Percentiles rank a stretch among this genome's conserved stretches.
These are phyloP conservation scores for Amanita muscaria DNA, from an alignment of 768 basidiomycete genomes.

Conservation along the genomic window DNA sequence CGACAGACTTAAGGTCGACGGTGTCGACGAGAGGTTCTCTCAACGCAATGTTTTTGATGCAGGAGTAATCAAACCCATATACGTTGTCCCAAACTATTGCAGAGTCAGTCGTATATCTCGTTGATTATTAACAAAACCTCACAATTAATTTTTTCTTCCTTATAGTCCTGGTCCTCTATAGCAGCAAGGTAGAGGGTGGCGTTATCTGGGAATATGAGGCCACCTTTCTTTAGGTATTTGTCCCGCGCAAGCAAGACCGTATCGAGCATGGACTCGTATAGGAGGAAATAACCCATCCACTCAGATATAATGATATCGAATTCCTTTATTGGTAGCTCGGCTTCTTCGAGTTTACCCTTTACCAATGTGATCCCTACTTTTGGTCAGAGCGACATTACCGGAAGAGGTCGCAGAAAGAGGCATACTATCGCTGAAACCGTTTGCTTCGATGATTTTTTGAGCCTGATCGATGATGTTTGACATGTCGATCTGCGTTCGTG, in stretches of 20 bases:
- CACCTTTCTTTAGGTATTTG: slow-evolving; percentile 87
- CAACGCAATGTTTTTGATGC: slow-evolving; percentile 97
- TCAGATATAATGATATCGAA: slow-evolving; percentile 99
- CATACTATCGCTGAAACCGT: slow-evolving; percentile 93
- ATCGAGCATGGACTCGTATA: slow-evolving; percentile 99
- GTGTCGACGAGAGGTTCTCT: slow-evolving; percentile 96
- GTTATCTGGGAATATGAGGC: slow-evolving; percentile 93
- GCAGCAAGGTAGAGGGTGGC: slow-evolving; percentile 91
- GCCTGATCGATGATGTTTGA: slow-evolving; percentile 99
- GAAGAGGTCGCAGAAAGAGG: slow-evolving; percentile 7
- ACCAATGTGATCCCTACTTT: slow-evolving; percentile 81
- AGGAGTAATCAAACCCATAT: slow-evolving; percentile 98
- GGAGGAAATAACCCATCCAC: slow-evolving; percentile 99
- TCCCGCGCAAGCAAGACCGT: slow-evolving; percentile 95
- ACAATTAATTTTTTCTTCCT: slow-evolving; percentile 99
- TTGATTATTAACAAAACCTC: slow-evolving; percentile 23
- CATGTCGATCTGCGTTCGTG: slow-evolving; percentile 81
- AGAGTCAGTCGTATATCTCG: background rate
- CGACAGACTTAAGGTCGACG: slow-evolving; percentile 94
- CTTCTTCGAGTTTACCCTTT: slow-evolving; percentile 96
- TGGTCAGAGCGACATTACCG: slow-evolving; percentile 7
- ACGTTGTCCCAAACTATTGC: slow-evolving; percentile 97
- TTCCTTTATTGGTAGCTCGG: slow-evolving; percentile 76
- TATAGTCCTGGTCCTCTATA: slow-evolving; percentile 99
- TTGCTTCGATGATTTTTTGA: slow-evolving; percentile 90